phyloP scores from a whole-genome alignment of 148 eudicot species.

The Rheum nobile region DNA sequence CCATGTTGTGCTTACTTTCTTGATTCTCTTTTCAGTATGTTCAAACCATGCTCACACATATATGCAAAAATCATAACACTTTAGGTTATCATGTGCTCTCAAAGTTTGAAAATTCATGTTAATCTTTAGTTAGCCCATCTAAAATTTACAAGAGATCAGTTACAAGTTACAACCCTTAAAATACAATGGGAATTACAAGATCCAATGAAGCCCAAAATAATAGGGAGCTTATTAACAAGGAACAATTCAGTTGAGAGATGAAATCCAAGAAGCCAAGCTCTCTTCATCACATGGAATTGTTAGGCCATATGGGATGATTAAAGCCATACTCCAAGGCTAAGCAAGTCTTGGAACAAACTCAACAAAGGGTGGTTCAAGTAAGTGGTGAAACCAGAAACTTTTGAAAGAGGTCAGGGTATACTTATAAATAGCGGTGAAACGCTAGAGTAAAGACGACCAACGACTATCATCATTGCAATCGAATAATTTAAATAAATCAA shows the following conservation, averaged over 20 bases:
- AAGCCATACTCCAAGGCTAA: constrained; percentile 47
- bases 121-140: not conserved
- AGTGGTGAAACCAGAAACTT: no score
- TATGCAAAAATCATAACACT: not conserved
- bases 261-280: not conserved
- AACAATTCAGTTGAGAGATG: not conserved
- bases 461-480: no score
- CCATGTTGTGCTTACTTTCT: not conserved
- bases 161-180: not conserved
- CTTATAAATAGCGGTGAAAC: no score
- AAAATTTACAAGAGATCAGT: not conserved
- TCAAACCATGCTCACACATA: no score
- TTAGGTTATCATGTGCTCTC: not conserved
- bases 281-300: constrained; percentile 42
- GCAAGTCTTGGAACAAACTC: constrained; percentile 39
- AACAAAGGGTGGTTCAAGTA: constrained; percentile 29
- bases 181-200: not conserved
- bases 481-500: no score
- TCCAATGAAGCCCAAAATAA: no score
- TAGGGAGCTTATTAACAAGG: not conserved
- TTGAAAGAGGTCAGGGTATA: no score
- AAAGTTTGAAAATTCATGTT: not conserved
- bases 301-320: constrained; percentile 42
- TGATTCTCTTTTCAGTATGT: not conserved
- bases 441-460: no score